Evolutionary conservation across 202 grass and related monocot species (phyloP).

Genomic region (Carex sylvatica): DNA sequence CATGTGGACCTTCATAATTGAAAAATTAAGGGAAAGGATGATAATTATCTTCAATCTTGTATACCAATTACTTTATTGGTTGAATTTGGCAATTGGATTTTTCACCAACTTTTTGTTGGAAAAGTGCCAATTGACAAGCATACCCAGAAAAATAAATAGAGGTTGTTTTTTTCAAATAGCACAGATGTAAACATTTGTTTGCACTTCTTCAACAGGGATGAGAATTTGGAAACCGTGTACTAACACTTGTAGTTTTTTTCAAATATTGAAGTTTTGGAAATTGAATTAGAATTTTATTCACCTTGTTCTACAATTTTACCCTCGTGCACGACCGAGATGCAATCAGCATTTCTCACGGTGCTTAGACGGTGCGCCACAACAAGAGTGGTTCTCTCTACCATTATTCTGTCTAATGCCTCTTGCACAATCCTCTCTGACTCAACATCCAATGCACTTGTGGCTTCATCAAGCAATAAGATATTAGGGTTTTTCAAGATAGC

Average conservation of each 20-base stretch:
- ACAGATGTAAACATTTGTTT: neutral
- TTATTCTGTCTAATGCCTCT: slow-evolving; percentile 72
- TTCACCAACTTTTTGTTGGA: too few species aligned
- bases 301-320: slow-evolving; percentile 96
- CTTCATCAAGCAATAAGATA: slow-evolving; percentile 87
- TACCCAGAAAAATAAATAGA: too few species aligned
- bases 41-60: neutral
- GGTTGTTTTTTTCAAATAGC: neutral
- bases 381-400: slow-evolving; percentile 77
- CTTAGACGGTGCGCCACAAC: slow-evolving; percentile 82
- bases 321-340: slow-evolving; percentile 69
- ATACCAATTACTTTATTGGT: too few species aligned
- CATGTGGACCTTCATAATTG: slow-evolving; percentile 51
- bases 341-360: slow-evolving; percentile 74
- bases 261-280: neutral
- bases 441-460: slow-evolving; percentile 80
- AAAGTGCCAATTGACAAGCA: too few species aligned
- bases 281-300: slow-evolving; percentile 15
- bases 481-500: slow-evolving; percentile 84
- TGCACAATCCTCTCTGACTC: slow-evolving; percentile 85
- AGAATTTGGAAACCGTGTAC: neutral
- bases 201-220: neutral
- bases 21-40: neutral
- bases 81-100: too few species aligned
- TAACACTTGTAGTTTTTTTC: neutral